Evolutionary conservation across 73 alveolate species (phyloP).

Genomic region (Uronychia binucleata): DNA sequence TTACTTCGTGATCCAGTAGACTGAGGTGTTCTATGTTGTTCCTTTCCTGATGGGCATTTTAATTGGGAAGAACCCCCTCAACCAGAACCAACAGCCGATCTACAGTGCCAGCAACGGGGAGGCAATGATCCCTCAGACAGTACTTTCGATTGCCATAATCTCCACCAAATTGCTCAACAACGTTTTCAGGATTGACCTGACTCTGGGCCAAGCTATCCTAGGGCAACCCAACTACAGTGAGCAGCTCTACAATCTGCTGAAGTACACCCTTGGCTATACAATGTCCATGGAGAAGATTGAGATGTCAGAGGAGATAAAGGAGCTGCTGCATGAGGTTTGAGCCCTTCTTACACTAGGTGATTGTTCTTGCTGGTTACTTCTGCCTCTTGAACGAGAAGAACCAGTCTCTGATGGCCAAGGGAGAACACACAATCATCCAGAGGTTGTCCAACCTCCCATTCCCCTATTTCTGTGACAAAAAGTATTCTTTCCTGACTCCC

Average conservation of each 20-base stretch:
- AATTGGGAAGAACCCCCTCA: constrained; percentile 76
- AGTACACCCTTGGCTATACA: constrained; percentile 40
- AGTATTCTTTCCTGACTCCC: background rate
- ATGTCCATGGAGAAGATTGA: constrained; percentile 49
- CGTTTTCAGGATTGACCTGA: constrained; percentile 82
- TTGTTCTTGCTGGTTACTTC: constrained; percentile 72
- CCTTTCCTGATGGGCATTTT: constrained; percentile 79
- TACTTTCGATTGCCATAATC: constrained; percentile 75
- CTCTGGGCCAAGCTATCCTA: constrained; percentile 71
- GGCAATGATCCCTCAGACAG: constrained; percentile 77
- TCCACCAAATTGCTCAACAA: constrained; percentile 84
- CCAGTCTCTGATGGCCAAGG: constrained; percentile 79
- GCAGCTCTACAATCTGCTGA: constrained; percentile 58
- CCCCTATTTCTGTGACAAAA: constrained; percentile 87
- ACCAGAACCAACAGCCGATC: constrained; percentile 58
- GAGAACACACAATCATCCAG: constrained; percentile 85
- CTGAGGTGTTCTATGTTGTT: constrained; percentile 82
- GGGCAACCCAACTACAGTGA: constrained; percentile 48
- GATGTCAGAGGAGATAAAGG: constrained; percentile 67
- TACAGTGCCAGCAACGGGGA: background rate
- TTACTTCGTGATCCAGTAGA: constrained; percentile 76
- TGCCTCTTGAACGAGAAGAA: constrained; percentile 73
- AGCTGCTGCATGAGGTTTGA: constrained; percentile 73
- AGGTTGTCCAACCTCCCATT: constrained; percentile 89
- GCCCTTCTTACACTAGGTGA: constrained; percentile 6